Percentiles rank a stretch among this genome's conserved stretches.
Conservation (phyloP, 352 stramenopile species). For the Thraustochytrium striatum region DNA sequence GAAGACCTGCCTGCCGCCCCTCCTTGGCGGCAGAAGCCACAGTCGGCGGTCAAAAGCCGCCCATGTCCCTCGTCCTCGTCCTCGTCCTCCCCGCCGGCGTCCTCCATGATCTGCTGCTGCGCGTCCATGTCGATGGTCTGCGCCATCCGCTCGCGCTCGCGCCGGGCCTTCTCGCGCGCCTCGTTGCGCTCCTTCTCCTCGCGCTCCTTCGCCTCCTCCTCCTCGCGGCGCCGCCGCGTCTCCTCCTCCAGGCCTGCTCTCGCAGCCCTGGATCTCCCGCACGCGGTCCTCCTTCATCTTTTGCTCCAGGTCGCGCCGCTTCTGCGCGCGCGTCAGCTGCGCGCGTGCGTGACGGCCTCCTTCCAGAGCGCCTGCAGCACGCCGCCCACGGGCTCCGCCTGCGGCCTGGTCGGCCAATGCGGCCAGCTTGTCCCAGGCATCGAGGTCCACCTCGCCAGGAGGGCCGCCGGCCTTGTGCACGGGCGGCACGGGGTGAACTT, state of each 20-base stretch:
- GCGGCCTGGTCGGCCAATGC: not conserved
- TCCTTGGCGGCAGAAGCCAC: too few relatives aligned
- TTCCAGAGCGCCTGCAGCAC: constrained; percentile 22
- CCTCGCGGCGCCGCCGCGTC: not conserved
- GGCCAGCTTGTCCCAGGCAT: not conserved
- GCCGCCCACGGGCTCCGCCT: not conserved
- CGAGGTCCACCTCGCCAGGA: not conserved
- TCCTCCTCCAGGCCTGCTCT: constrained; percentile 33
- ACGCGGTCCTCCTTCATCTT: constrained; percentile 46
- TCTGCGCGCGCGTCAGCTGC: constrained; percentile 11
- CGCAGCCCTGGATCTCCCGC: constrained; percentile 39
- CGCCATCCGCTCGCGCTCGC: constrained; percentile 35
- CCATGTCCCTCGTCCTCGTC: constrained; percentile 46
- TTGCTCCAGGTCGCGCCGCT: constrained; percentile 28
- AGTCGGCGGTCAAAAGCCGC: constrained; percentile 40
- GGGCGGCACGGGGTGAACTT: too few relatives aligned
- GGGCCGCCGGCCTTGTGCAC: too few relatives aligned
- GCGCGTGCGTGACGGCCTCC: constrained; percentile 9
- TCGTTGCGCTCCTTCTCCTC: constrained; percentile 43
- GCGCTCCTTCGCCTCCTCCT: constrained; percentile 33
- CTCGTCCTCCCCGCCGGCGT: constrained; percentile 13
- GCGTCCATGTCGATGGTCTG: constrained; percentile 47
- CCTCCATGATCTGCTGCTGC: constrained; percentile 40
- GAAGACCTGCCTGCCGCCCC: too few relatives aligned
- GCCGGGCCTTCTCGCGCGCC: constrained; percentile 21